Base-by-base conservation (phyloP, 208 protist genomes). In the Porcisia deanei region DNA sequence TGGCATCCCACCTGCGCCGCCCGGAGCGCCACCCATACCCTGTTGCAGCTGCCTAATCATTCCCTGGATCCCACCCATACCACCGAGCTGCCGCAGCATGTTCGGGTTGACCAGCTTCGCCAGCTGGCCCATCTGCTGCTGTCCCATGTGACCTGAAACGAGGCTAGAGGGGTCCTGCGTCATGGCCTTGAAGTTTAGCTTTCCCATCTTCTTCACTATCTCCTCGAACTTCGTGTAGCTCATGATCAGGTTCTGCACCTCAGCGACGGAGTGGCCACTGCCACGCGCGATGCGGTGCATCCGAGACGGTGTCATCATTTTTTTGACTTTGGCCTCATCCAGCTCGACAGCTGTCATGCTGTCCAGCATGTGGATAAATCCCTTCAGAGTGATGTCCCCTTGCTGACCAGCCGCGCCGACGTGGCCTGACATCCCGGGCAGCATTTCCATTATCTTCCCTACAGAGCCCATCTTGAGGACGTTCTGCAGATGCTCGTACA, bases 401-500 rank as follows among this genome's bases (percentile, higher is more conserved):
- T 91, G 79, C 72, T 96, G 84, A 45, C 94, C 92, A 4, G 91
- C 75, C 70, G 76, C 52, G 14, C 80, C 81, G 25, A 85, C 86
- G 41, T 97, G 63, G 39, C 85, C 86, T 25, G 88, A 87, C 95
- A 98, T 97, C 68, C 97, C 89, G 8, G 98, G 88, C 71, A 98
- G 64, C 96, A 98, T 98, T 79, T 97, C 92, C 87, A 98, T 91
- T 54, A 98, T 86, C 79, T 96, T 97, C 14, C 91, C 90, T 47
- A 98, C 88, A n/a, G 97, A 98, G 53, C 97, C 97, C 85, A 99
- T 92, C 79, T 98, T 95, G 20, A 97, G 77, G 16, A 99, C 90
- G 72, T 98, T 99, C 85, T 98, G 94, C 75, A 99, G 86, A 78
- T 99, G 97, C 85, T 99, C 98, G 86, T 98, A 98, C 96, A 99